Base-by-base conservation (phyloP, 805 yeast genomes). In the Kazachstania bromeliacearum region DNA sequence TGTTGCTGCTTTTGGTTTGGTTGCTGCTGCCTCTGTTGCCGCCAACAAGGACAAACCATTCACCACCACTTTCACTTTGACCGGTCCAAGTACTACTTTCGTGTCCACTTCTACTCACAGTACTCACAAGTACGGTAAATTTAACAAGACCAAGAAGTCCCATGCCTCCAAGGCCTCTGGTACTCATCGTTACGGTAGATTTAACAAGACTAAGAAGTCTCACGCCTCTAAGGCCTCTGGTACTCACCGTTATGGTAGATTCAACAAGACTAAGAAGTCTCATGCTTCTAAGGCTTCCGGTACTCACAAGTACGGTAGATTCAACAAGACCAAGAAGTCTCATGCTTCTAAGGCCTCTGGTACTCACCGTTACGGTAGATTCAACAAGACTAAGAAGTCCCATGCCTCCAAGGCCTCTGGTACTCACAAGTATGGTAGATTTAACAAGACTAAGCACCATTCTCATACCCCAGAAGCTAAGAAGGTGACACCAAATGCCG, bases 341-440 rank as follows among this genome's bases (percentile, higher is more conserved):
- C 37, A 51, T 6, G 41, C 59, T 14, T 43, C 69, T 5, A 45
- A 51, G 43, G 24, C 60, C 12, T 59, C 73, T 41, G 73, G 73
- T 45, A 75, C 82, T 37, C 80, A 75, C 64, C 68, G 58, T 43
- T 64, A 64, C 45, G 83, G 83, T 46, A 66, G 66, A 51, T 67
- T 73, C 64, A 66, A 67, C 57, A 64, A 68, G 51, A 56, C 59
- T 59, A 46, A 48, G 24, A 48, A 60, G 31, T 48, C 62, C 10
- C 37, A 51, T 6, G 41, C 59, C 13, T 43, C 69, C 5, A 45
- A 51, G 43, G 24, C 60, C 12, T 59, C 73, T 41, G 73, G 73
- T 45, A 75, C 82, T 37, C 80, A 75, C 64, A 68, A 58, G 43
- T 64, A 64, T 45, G 83, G 83, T 46, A 66, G 66, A 51, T 67